Evolutionary conservation across 352 stramenopile genomes (phyloP), one percentile per base, ranked within the genome.

Genomic region (Globisporangium cederbergense): DNA sequence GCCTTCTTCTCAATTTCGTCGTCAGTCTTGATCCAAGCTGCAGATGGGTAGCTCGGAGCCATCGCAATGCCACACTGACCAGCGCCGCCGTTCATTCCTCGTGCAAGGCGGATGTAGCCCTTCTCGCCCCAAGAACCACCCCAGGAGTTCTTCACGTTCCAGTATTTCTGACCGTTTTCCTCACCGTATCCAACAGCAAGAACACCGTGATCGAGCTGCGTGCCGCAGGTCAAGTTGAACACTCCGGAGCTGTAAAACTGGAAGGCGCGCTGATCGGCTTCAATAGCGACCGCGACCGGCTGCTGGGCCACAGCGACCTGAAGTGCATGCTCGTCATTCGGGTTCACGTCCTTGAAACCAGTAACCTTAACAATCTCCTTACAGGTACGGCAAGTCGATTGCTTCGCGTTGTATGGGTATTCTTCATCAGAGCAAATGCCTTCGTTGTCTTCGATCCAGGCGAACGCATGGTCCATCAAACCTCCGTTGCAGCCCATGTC

Each of bases 141-240:
- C 97, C 96, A 99, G 38, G 96, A 98, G 78, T 99, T 99, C 77
- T 98, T 98, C 9, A 99, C 89, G 68, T 97, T 98, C 91, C 93
- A 98, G 69, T 83, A 98, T 51, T 91, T 88, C 8, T 77, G 74
- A 16, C 84, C 88, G 38, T 84, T 79, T 34, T 96, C 81, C 52
- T 93, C 87, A 55, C 96, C 97, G 72, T 99, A 99, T 9, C 96
- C 96, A 10, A 99, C 96, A 9, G 90, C 89, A 61, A 99, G 79
- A n/a, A 99, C 96, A 45, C 96, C 98, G 69, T 99, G 97, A 75
- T 99, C 97, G 53, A 99, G 88, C 57, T 94, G 86, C n/a, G 90
- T 87, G 61, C 96, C 97, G 56, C 82, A 97, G 14, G 66, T 76
- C 54, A 77, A 74, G 65, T 78, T 76, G 52, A 98, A 80, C 34